phyloP scores from a whole-genome alignment of 768 basidiomycete species.

The Gautieria morchelliformis region DNA sequence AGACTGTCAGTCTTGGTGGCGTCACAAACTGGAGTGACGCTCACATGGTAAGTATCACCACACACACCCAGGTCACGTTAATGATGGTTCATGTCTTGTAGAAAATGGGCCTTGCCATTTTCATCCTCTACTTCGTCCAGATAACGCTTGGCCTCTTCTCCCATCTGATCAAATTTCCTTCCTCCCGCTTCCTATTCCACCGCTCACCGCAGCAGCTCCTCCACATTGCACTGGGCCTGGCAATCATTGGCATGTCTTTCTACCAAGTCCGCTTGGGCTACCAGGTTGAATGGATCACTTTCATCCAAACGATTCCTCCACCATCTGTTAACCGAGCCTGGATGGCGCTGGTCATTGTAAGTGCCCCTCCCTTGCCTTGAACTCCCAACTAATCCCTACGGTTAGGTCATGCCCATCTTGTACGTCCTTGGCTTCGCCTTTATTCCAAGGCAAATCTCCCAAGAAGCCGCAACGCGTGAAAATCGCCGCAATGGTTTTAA shows the following conservation, averaged over 20 bases:
- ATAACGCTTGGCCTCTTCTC: conserved; percentile 37
- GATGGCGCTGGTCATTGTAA: conserved; percentile 37
- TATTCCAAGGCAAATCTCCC: not conserved
- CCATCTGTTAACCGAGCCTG: conserved; percentile 31
- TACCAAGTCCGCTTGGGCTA: conserved; percentile 19
- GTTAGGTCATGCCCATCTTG: conserved; percentile 4
- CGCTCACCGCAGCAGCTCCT: conserved; percentile 36
- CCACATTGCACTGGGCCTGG: conserved; percentile 40
- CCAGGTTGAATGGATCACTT: conserved; percentile 23
- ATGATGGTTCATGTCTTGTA: conserved; percentile 18
- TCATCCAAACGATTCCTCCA: conserved; percentile 24
- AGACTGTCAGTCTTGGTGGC: not conserved
- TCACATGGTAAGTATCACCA: conserved; percentile 21
- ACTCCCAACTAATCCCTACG: not conserved
- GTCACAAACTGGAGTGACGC: conserved; percentile 23
- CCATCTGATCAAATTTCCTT: conserved; percentile 41
- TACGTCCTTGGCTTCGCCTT: conserved; percentile 3
- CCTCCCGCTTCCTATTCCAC: conserved; percentile 26
- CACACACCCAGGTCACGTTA: not conserved
- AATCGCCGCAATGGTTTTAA: not conserved
- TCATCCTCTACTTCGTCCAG: conserved; percentile 46
- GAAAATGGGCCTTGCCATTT: conserved; percentile 41
- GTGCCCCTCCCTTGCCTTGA: conserved; percentile 11
- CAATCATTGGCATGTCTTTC: conserved; percentile 43
- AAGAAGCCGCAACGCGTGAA: not conserved